phyloP scores from a whole-genome alignment of 345 rosid species.

The Atalantia buxifolia region DNA sequence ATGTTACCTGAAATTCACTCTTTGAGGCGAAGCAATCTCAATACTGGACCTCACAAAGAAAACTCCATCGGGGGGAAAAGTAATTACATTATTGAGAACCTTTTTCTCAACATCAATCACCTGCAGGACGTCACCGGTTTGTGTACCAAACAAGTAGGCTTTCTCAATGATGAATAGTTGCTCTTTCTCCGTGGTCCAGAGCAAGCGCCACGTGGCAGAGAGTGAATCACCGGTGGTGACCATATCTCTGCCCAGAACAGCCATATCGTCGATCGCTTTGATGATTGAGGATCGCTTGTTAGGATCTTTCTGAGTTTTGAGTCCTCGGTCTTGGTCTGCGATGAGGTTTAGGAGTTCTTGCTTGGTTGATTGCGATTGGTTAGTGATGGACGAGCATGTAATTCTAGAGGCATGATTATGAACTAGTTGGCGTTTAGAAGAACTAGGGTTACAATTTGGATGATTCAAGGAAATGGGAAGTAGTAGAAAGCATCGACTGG shows the following conservation, averaged over 20 bases:
- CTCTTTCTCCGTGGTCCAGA: conserved; percentile 97
- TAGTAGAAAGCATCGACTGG: conserved; percentile 10
- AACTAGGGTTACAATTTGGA: not conserved
- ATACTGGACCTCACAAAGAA: conserved; percentile 81
- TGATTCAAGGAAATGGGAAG: conserved; percentile 13
- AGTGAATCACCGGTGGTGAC: conserved; percentile 62
- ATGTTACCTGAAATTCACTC: conserved; percentile 72
- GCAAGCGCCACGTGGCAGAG: conserved; percentile 81
- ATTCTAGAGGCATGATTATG: conserved; percentile 6
- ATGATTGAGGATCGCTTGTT: conserved; percentile 49
- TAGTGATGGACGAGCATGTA: conserved; percentile 34
- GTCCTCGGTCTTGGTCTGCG: conserved; percentile 79
- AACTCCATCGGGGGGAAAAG: conserved; percentile 87
- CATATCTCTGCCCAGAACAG: conserved; percentile 47
- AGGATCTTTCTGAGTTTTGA: conserved; percentile 68
- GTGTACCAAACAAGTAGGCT: conserved; percentile 67
- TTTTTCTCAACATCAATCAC: conserved; percentile 69
- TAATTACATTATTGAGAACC: conserved; percentile 71
- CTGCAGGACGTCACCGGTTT: conserved; percentile 83
- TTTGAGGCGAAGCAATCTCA: conserved; percentile 67
- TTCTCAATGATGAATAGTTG: conserved; percentile 88
- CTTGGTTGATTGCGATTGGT: conserved; percentile 47
- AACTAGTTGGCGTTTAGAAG: not conserved
- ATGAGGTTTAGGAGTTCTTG: conserved; percentile 62
- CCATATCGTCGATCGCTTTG: conserved; percentile 62